Percentiles rank a stretch among this genome's conserved stretches.
Evolutionary conservation across 164 flowering plant species (phyloP).

Genomic region (Umbellularia californica): DNA sequence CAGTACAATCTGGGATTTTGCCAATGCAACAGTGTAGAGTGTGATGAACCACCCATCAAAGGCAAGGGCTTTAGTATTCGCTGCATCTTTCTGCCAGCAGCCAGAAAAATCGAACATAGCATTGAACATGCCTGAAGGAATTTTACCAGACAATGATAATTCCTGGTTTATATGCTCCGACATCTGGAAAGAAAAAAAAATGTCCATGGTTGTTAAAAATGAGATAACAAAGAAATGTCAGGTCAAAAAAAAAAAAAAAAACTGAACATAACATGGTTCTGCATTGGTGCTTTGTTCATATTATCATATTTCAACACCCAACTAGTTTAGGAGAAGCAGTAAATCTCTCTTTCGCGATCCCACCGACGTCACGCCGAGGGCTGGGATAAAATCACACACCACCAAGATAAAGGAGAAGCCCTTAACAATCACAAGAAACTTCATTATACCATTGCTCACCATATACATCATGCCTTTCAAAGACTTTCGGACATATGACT

Average conservation of each 20-base stretch:
- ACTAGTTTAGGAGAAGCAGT: not conserved
- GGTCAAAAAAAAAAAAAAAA: no score
- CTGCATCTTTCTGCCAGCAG: constrained; percentile 97
- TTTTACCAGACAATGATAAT: constrained; percentile 78
- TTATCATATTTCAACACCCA: not conserved
- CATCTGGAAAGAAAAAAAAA: constrained; percentile 47
- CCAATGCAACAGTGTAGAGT: constrained; percentile 75
- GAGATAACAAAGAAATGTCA: not conserved
- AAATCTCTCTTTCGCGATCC: no score
- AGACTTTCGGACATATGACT: no score
- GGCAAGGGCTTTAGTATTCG: constrained; percentile 82
- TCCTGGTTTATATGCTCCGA: constrained; percentile 95
- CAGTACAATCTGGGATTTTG: constrained; percentile 72
- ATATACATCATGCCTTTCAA: no score
- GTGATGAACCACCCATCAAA: constrained; percentile 94
- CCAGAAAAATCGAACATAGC: constrained; percentile 81
- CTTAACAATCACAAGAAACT: no score
- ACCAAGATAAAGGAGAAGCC: no score
- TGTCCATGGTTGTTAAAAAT: not conserved
- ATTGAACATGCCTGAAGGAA: constrained; percentile 89
- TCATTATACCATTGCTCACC: no score
- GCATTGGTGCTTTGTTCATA: not conserved
- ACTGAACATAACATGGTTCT: not conserved
- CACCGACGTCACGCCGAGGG: no score
- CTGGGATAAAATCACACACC: no score